Evolutionary conservation across 148 eudicot genomes (phyloP).

Genomic region (Heliamphora exappendiculata): DNA sequence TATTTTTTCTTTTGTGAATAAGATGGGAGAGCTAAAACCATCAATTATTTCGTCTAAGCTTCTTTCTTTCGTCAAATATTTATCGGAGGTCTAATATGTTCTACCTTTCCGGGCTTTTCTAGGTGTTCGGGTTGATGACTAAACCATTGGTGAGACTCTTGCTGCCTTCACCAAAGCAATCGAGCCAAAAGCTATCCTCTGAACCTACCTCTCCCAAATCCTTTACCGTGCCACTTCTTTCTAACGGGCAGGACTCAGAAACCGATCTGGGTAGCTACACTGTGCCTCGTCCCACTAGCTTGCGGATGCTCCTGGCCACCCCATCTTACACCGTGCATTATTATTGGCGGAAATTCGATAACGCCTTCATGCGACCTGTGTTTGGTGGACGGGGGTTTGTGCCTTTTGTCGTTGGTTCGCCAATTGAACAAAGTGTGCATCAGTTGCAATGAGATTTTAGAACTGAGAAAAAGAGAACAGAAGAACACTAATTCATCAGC

Average conservation of each 20-base stretch:
- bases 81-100: slow-evolving; percentile 1
- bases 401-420: slow-evolving; percentile 67
- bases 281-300: slow-evolving; percentile 45
- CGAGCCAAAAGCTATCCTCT: slow-evolving; percentile 26
- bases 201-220: slow-evolving; percentile 50
- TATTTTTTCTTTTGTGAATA: not conserved
- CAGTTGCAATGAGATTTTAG: slow-evolving; percentile 10
- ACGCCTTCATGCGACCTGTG: slow-evolving; percentile 76
- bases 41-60: not conserved
- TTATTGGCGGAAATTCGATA: slow-evolving; percentile 77
- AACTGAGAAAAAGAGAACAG: not conserved
- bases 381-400: slow-evolving; percentile 90
- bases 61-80: not conserved
- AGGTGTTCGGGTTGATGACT: slow-evolving; percentile 78
- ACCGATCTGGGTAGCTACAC: slow-evolving; percentile 19
- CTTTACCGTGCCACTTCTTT: slow-evolving; percentile 45
- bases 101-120: slow-evolving; percentile 11
- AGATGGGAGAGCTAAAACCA: not conserved
- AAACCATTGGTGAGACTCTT: slow-evolving; percentile 54
- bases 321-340: slow-evolving; percentile 64
- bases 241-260: slow-evolving; percentile 46
- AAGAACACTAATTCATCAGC: not conserved
- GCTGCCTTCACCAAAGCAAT: slow-evolving; percentile 36
- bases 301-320: slow-evolving; percentile 53
- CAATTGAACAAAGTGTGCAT: slow-evolving; percentile 46